A percentile compares a stretch with the other conserved stretches of the same genome.
Conservation (phyloP, 345 rosid genomes). For the Erysimum cheiranthoides region DNA sequence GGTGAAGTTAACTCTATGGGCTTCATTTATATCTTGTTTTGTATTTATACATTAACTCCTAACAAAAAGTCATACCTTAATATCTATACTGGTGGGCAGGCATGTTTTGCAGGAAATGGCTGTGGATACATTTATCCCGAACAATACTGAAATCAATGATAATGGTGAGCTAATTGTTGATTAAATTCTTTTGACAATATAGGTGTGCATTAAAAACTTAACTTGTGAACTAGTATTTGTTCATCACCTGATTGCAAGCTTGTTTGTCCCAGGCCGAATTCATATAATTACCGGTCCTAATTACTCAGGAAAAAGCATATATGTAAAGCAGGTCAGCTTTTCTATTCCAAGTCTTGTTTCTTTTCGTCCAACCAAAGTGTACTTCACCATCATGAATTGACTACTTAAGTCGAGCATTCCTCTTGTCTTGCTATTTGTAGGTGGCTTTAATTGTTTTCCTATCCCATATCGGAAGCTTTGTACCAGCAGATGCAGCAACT, state of each 20-base stretch:
- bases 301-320: slow-evolving; percentile 97
- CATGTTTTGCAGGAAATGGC: slow-evolving; percentile 99
- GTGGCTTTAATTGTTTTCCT: slow-evolving; percentile 96
- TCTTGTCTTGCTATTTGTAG: slow-evolving; percentile 50
- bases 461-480: slow-evolving; percentile 97
- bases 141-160: slow-evolving; percentile 69
- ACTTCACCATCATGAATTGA: background rate
- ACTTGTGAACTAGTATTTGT: slow-evolving; percentile 32
- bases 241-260: slow-evolving; percentile 34
- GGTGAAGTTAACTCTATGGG: slow-evolving; percentile 51
- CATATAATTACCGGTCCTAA: slow-evolving; percentile 94
- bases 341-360: slow-evolving; percentile 21
- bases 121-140: slow-evolving; percentile 94
- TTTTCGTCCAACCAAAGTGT: slow-evolving; percentile 12
- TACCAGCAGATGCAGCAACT: slow-evolving; percentile 95
- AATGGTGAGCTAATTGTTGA: slow-evolving; percentile 57
- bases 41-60: slow-evolving; percentile 23
- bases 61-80: background rate
- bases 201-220: slow-evolving; percentile 19
- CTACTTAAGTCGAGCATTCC: slow-evolving; percentile 17
- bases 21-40: slow-evolving; percentile 24
- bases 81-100: slow-evolving; percentile 51
- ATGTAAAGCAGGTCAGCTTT: slow-evolving; percentile 79
- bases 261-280: slow-evolving; percentile 68
- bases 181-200: slow-evolving; percentile 26